Percentiles rank a stretch among this genome's conserved stretches.
Conservation (phyloP, 352 stramenopile species). For the Plasmopara muralis region DNA sequence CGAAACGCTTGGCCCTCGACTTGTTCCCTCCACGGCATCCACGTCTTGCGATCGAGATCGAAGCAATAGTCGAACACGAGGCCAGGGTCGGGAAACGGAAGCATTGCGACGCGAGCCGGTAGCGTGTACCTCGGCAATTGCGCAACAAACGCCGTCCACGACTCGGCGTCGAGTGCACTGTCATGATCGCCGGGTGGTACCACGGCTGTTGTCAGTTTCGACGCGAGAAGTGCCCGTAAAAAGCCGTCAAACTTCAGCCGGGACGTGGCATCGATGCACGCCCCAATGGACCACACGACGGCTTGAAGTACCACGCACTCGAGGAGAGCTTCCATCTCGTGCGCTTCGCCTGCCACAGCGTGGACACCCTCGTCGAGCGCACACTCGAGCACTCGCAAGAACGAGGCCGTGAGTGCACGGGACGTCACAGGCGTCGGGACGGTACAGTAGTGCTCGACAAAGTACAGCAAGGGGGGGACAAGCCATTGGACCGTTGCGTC, state of each 20-base stretch:
- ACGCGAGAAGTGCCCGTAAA: slow-evolving; percentile 62
- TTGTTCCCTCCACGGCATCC: slow-evolving; percentile 73
- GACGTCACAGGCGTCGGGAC: slow-evolving; percentile 85
- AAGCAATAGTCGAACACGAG: slow-evolving; percentile 91
- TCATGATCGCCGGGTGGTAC: neutral
- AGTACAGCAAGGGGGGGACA: slow-evolving; percentile 87
- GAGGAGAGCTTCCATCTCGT: slow-evolving; percentile 39
- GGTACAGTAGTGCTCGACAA: slow-evolving; percentile 86
- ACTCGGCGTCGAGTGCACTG: neutral
- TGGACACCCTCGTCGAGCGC: slow-evolving; percentile 48
- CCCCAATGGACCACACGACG: slow-evolving; percentile 88
- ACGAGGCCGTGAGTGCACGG: slow-evolving; percentile 83
- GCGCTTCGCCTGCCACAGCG: slow-evolving; percentile 36
- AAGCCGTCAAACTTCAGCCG: slow-evolving; percentile 80
- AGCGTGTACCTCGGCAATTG: slow-evolving; percentile 78
- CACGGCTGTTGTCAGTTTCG: slow-evolving; percentile 22
- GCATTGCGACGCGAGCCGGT: slow-evolving; percentile 20
- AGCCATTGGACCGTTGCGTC: slow-evolving; percentile 86
- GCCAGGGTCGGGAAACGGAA: slow-evolving; percentile 52
- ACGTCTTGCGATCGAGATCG: slow-evolving; percentile 76
- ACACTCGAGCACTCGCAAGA: slow-evolving; percentile 79
- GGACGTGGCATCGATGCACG: slow-evolving; percentile 84
- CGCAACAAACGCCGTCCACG: slow-evolving; percentile 70
- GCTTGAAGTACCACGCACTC: slow-evolving; percentile 86
- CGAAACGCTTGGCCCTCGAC: slow-evolving; percentile 26